phyloP scores from a whole-genome alignment of 202 grass and related monocot species.

The Cymbopogon flexuosus region DNA sequence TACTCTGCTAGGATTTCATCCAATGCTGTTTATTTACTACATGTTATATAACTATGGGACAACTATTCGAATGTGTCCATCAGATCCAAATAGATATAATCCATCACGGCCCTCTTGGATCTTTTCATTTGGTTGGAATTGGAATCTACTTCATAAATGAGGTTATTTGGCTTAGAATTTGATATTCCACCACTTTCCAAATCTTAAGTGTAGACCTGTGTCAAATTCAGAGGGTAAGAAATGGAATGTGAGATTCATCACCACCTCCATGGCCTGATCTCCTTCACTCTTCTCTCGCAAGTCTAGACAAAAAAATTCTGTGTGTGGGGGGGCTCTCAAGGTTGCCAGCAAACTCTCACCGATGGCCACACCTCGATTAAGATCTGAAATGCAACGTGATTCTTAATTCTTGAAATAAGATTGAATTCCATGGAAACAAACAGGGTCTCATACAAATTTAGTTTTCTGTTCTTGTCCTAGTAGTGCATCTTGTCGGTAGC shows the following conservation, averaged over 20 bases:
- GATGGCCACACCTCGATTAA: no score
- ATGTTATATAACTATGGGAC: slow-evolving; percentile 7
- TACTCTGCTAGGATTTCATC: slow-evolving; percentile 11
- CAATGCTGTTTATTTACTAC: slow-evolving; percentile 18
- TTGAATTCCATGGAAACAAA: no score
- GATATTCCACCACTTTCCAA: neutral
- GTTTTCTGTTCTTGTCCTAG: neutral
- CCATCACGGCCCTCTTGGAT: neutral
- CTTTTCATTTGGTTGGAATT: neutral
- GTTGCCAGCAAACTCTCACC: neutral
- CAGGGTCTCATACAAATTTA: neutral
- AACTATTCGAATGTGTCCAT: neutral
- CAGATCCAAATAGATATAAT: neutral
- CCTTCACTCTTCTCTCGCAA: neutral
- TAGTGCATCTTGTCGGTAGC: neutral
- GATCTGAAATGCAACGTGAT: no score
- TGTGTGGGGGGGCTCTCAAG: neutral
- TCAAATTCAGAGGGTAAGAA: neutral
- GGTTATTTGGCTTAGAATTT: neutral
- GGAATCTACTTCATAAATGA: neutral
- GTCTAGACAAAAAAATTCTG: neutral
- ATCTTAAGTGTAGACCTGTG: neutral
- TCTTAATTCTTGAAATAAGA: no score
- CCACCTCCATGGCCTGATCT: neutral
- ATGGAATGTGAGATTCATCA: neutral